These are phyloP conservation scores for Dactylellina parvicollis DNA, from an alignment of 2,329 filamentous ascomycete genomes.

Conservation along the genomic window DNA sequence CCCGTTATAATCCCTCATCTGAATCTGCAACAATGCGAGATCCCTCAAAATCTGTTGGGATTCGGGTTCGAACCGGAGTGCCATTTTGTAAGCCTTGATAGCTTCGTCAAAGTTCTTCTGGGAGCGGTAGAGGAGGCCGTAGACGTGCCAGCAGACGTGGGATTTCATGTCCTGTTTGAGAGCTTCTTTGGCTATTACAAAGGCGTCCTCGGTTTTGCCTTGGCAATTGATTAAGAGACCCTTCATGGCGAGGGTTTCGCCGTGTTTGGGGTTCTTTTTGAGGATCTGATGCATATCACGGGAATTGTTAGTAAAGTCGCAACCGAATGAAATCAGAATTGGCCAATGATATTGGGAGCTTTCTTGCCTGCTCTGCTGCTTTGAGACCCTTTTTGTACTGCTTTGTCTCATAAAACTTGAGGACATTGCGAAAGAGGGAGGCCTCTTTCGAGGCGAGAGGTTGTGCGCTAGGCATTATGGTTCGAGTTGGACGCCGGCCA, in stretches of 20 bases:
- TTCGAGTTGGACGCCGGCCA: neutral
- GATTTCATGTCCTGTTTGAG: constrained; percentile 98
- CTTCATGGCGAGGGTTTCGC: constrained; percentile 99
- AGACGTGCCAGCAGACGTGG: constrained; percentile 99
- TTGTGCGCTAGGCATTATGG: constrained; percentile 45
- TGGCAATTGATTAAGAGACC: constrained; percentile 93
- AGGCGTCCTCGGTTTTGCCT: constrained; percentile 92
- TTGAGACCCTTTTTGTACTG: constrained; percentile 98
- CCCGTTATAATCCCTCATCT: constrained; percentile 94
- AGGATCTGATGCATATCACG: constrained; percentile 73
- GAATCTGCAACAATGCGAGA: constrained; percentile 88
- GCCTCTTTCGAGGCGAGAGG: constrained; percentile 77
- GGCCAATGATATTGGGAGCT: neutral
- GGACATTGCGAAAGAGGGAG: constrained; percentile 91
- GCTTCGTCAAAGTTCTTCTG: constrained; percentile 99
- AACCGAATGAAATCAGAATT: neutral
- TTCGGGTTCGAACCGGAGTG: constrained; percentile 90
- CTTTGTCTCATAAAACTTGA: constrained; percentile 97
- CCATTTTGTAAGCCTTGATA: constrained; percentile 98
- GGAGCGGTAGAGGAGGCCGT: constrained; percentile 89
- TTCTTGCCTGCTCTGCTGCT: constrained; percentile 72
- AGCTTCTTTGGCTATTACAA: constrained; percentile 88
- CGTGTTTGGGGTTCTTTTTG: constrained; percentile 93
- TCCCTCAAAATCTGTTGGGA: constrained; percentile 94
- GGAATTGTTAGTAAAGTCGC: neutral